A percentile compares a stretch with the other conserved stretches of the same genome.
Conservation (phyloP, 768 basidiomycete genomes). For the Suillus occidentalis region DNA sequence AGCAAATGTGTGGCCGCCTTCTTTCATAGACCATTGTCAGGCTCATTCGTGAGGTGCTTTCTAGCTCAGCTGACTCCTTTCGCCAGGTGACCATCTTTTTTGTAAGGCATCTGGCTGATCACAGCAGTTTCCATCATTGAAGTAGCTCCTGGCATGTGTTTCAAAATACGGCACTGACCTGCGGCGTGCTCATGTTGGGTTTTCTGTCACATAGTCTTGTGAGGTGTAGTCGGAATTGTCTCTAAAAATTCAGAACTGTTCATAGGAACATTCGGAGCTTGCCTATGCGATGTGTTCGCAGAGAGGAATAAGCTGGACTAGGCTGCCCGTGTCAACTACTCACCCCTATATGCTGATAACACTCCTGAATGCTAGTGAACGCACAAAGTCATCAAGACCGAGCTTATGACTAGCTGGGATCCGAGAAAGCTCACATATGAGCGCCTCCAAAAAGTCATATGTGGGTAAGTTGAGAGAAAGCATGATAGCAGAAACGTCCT, state of each 20-base stretch:
- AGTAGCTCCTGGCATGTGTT: background rate
- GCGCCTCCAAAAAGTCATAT: too few relatives aligned
- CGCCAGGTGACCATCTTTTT: background rate
- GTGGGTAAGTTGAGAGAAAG: too few relatives aligned
- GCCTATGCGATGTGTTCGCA: too few relatives aligned
- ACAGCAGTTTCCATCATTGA: background rate
- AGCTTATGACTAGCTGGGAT: too few relatives aligned
- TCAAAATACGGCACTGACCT: background rate
- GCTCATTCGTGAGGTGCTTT: background rate
- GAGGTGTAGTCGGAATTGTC: background rate
- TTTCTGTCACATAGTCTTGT: too few relatives aligned
- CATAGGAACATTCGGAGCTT: background rate
- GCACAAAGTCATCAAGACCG: too few relatives aligned
- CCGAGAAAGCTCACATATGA: too few relatives aligned
- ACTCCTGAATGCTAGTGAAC: too few relatives aligned
- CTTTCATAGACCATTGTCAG: background rate
- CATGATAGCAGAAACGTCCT: too few relatives aligned
- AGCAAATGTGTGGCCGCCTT: background rate
- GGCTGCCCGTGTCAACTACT: too few relatives aligned
- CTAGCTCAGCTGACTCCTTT: background rate
- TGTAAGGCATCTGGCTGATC: background rate
- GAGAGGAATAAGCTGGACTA: slow-evolving; percentile 10
- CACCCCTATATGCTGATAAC: too few relatives aligned
- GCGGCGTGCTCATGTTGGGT: background rate
- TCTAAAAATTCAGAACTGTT: background rate